phyloP scores from a whole-genome alignment of 1,139 yeast species.

The Torulaspora pretoriensis region DNA sequence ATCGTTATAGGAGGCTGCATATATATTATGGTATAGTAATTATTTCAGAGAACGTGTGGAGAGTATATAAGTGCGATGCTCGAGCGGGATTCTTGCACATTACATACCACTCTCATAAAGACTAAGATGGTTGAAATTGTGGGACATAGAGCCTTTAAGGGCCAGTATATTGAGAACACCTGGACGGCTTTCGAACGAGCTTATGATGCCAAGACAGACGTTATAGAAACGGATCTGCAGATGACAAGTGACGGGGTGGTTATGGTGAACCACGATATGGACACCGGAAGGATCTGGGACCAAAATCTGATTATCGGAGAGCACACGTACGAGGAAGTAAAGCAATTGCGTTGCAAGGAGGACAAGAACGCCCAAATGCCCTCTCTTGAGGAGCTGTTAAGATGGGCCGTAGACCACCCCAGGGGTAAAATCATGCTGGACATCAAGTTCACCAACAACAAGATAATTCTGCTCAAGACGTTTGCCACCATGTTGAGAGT shows the following conservation, averaged over 20 bases:
- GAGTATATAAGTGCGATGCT: neutral
- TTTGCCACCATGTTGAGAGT: constrained; percentile 47
- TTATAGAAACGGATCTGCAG: constrained; percentile 84
- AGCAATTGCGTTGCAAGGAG: constrained; percentile 49
- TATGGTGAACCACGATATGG: constrained; percentile 62
- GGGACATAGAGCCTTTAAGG: constrained; percentile 37
- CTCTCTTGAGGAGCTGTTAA: constrained; percentile 54
- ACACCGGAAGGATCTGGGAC: constrained; percentile 39
- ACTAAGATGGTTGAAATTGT: constrained; percentile 38
- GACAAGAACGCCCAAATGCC: constrained; percentile 57
- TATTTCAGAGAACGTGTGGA: neutral
- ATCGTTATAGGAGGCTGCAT: constrained; percentile 3
- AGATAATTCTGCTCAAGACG: constrained; percentile 51
- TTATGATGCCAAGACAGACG: constrained; percentile 60
- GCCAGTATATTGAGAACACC: constrained; percentile 76
- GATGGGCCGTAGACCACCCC: constrained; percentile 50
- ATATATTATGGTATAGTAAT: neutral
- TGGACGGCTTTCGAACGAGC: constrained; percentile 69
- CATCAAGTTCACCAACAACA: constrained; percentile 67
- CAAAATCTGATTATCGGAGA: constrained; percentile 39
- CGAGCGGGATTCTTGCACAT: neutral
- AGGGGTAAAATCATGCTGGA: constrained; percentile 66
- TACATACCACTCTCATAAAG: neutral
- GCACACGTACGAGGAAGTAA: constrained; percentile 42
- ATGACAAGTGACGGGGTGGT: constrained; percentile 66